A percentile compares a stretch with the other conserved stretches of the same genome.
These are phyloP conservation scores for Boehmeria nivea DNA, from an alignment of 306 rosid genomes.

Conservation along the genomic window DNA sequence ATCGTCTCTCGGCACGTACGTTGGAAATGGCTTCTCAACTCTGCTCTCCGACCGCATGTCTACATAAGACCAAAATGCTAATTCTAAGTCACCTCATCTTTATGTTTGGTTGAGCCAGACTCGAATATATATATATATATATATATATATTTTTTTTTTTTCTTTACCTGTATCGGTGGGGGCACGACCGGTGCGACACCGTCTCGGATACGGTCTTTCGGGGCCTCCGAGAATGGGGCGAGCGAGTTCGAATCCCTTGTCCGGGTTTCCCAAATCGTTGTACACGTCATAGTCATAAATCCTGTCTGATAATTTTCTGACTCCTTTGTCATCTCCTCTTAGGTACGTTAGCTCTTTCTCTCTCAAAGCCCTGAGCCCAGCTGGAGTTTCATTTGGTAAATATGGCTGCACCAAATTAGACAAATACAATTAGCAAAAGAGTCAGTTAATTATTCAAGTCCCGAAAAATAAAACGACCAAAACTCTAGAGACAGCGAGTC, in stretches of 20 bases:
- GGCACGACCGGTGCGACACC: slow-evolving; percentile 90
- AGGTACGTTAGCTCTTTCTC: slow-evolving; percentile 58
- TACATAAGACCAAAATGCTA: slow-evolving; percentile 2
- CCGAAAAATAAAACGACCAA: too few species aligned
- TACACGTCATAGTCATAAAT: slow-evolving; percentile 68
- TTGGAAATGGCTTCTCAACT: slow-evolving; percentile 81
- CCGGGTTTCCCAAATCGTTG: slow-evolving; percentile 94
- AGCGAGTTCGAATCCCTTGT: slow-evolving; percentile 49
- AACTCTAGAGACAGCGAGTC: too few species aligned
- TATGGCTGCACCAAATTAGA: slow-evolving; percentile 61
- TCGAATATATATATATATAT: too few species aligned
- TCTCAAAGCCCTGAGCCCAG: slow-evolving; percentile 61
- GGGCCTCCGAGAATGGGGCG: slow-evolving; percentile 72
- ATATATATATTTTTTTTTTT: too few species aligned
- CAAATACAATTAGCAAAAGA: neutral
- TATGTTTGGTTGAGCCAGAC: too few species aligned
- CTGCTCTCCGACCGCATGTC: slow-evolving; percentile 71
- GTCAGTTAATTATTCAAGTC: too few species aligned
- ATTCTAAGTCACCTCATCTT: neutral
- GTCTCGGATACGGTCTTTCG: slow-evolving; percentile 68
- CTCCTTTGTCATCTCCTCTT: slow-evolving; percentile 76
- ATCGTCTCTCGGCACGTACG: slow-evolving; percentile 94
- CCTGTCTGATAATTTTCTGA: slow-evolving; percentile 61
- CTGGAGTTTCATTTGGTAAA: slow-evolving; percentile 79
- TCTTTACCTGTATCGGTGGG: slow-evolving; percentile 74